These are phyloP conservation scores for Beauveria sp. DNA, from an alignment of 2,329 filamentous ascomycete genomes.

Conservation along the genomic window DNA sequence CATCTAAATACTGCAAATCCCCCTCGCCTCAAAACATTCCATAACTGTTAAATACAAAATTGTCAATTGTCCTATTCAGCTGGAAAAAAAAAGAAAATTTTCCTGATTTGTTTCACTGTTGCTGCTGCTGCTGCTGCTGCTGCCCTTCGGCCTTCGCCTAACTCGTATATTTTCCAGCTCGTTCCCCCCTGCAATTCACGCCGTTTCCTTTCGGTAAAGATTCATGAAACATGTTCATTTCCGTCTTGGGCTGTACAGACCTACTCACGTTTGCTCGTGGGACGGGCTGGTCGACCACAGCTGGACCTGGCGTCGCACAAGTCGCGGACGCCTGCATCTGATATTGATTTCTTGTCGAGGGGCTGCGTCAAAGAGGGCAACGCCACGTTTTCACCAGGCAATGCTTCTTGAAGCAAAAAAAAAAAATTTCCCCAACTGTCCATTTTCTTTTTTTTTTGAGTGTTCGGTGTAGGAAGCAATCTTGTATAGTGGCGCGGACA, in stretches of 20 bases:
- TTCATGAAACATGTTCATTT: background rate
- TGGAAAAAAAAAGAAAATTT: background rate
- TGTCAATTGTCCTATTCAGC: background rate
- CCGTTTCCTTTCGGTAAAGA: background rate
- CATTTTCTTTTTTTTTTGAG: too few species aligned
- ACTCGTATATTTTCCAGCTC: background rate
- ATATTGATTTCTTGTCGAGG: background rate
- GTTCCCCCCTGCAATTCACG: too few species aligned
- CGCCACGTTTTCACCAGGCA: background rate
- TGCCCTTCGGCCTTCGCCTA: background rate
- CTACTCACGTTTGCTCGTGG: too few species aligned
- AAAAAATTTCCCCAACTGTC: too few species aligned
- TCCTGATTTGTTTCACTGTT: too few species aligned
- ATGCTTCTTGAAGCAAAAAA: background rate
- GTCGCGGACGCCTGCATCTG: background rate
- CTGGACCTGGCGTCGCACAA: background rate
- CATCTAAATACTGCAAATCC: slow-evolving; percentile 21
- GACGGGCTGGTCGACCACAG: background rate
- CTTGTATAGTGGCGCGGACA: background rate
- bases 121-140: too few species aligned
- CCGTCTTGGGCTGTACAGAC: background rate
- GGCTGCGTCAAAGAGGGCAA: background rate
- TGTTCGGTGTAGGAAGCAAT: background rate
- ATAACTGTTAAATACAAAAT: background rate
- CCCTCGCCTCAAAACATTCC: background rate